Percentiles rank a stretch among this genome's conserved stretches.
Conservation (phyloP, 805 yeast species). For the Saccharomycopsis synnaedendra region DNA sequence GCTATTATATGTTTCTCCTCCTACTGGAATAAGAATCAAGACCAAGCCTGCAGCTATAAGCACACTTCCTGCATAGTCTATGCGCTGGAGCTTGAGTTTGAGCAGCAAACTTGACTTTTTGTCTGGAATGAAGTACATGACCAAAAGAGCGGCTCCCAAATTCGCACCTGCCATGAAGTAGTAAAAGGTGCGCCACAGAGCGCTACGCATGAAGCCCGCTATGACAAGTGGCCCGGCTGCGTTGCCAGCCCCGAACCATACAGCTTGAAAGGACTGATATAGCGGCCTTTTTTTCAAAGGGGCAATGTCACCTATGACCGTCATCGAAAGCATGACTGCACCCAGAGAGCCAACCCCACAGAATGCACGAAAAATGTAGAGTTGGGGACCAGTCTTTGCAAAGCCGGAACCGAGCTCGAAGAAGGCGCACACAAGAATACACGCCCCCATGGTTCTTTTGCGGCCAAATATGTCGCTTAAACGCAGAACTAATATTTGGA, state of each 20-base stretch:
- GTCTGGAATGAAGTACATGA: conserved; percentile 28
- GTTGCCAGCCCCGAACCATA: conserved; percentile 39
- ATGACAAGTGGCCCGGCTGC: conserved; percentile 45
- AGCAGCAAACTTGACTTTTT: conserved; percentile 21
- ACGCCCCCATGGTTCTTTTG: conserved; percentile 30
- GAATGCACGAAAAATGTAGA: conserved; percentile 40
- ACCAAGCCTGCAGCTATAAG: conserved; percentile 37
- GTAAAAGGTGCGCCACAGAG: conserved; percentile 41
- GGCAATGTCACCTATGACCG: conserved; percentile 42
- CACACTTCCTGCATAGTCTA: conserved; percentile 44
- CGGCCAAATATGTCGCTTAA: conserved; percentile 46
- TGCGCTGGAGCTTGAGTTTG: conserved; percentile 29
- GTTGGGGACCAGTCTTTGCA: conserved; percentile 35
- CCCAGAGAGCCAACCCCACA: conserved; percentile 51
- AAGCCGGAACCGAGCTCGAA: conserved; percentile 42
- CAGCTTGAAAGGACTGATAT: conserved; percentile 44
- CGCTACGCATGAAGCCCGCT: conserved; percentile 33
- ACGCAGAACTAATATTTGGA: conserved; percentile 42
- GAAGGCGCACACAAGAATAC: conserved; percentile 28
- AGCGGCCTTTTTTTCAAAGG: conserved; percentile 43
- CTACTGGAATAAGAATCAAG: conserved; percentile 44
- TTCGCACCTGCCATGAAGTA: conserved; percentile 35
- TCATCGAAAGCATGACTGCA: conserved; percentile 37
- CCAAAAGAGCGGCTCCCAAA: conserved; percentile 18
- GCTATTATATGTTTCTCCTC: conserved; percentile 43